Base-by-base conservation (phyloP, 345 rosid genomes). In the Noccaea caerulescens region DNA sequence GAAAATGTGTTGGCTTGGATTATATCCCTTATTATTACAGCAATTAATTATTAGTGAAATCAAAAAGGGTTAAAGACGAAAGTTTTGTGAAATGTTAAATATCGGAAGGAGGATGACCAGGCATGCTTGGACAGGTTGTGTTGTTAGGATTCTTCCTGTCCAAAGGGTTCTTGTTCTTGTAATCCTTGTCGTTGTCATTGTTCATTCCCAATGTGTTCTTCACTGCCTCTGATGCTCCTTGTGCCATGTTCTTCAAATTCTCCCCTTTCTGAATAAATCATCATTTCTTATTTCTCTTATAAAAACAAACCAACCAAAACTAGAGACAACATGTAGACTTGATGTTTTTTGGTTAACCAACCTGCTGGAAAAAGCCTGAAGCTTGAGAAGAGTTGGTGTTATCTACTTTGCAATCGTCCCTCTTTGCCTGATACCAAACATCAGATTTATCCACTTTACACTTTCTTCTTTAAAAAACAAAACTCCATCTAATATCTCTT, bases 181-280 rank as follows among this genome's bases (percentile, higher is more conserved):
- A 69, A 3, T 55, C 66, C 38, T 61, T 39, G 70, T 47, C 33
- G 13, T 68, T 63, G 20, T 52, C 65, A 36, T 8, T 66, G 63
- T 64, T 81, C 51, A 83, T 71, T 18, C 84, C 86, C 43, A 81
- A 44, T 51, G 75, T 83, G 80, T 59, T 72, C 70, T 76, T 83
- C 78, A 83, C 83, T 43, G 80, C 76, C 14, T 81, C 84, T 58
- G 84, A 58, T 74, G 86, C 82, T 58, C 71, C 84, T 3, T 81
- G 81, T 1, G 86, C 86, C 84, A 81, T 83, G 44, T 23, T 67
- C 80, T 81, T 83, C 76, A 81, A 73, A 71, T 78, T 68, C 79
- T 78, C 82, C 45, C 85, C 84, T 34, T 81, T 80, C 84, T 84
- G 56, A 34, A 32, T 27, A 47, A 27, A 62, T 32, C 20, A 64